These are phyloP conservation scores for Aphanomyces euteiches DNA, from an alignment of 352 stramenopile genomes.

Conservation along the genomic window DNA sequence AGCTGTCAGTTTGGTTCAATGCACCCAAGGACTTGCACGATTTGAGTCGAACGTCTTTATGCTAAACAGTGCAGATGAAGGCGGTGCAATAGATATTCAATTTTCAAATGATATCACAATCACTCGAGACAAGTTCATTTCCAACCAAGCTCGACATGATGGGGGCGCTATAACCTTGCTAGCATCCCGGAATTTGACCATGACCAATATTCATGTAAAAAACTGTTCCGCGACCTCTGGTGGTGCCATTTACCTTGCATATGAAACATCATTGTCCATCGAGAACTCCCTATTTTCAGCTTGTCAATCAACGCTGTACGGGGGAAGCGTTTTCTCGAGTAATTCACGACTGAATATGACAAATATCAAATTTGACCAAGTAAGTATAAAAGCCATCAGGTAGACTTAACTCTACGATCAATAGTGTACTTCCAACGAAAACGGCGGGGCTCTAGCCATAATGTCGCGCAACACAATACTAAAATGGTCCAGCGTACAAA, in stretches of 20 bases:
- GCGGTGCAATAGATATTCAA: not conserved
- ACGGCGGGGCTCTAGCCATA: conserved; percentile 14
- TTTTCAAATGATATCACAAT: not conserved
- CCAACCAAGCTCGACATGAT: no score
- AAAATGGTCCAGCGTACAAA: not conserved
- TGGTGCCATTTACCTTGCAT: conserved; percentile 12
- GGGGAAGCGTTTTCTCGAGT: not conserved
- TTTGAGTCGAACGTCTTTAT: not conserved
- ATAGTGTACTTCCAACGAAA: conserved; percentile 5
- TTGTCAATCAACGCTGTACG: not conserved
- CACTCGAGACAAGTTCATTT: not conserved
- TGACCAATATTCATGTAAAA: not conserved
- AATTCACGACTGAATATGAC: not conserved
- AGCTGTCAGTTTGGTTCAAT: not conserved
- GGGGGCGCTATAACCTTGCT: no score
- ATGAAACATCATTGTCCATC: not conserved
- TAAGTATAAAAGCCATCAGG: not conserved
- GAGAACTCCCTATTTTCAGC: not conserved
- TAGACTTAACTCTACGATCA: not conserved
- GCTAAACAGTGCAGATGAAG: not conserved
- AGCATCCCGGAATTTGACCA: no score
- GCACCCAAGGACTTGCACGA: not conserved
- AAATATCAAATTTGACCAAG: not conserved
- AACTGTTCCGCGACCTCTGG: not conserved
- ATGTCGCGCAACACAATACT: not conserved